Evolutionary conservation across 257 asterid genomes (phyloP).

Genomic region (Rhazya stricta): DNA sequence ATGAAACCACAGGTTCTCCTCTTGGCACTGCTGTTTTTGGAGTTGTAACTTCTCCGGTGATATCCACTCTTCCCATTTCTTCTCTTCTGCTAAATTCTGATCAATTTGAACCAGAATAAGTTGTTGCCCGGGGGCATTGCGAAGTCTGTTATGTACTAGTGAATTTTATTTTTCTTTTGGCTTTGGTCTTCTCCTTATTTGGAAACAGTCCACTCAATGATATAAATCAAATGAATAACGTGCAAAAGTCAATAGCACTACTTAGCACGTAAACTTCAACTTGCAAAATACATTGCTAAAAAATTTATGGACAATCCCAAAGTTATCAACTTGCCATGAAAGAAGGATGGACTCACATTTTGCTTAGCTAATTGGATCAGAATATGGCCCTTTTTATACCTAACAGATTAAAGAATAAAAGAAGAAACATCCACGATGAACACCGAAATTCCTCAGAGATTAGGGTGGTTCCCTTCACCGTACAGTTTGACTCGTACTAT

Average conservation of each 20-base stretch:
- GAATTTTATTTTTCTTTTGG: no score
- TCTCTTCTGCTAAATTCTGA: no score
- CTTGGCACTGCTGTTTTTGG: conserved; percentile 3
- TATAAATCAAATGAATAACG: not conserved
- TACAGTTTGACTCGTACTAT: not conserved
- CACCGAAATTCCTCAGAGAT: no score
- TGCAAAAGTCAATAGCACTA: not conserved
- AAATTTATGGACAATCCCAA: not conserved
- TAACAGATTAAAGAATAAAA: not conserved
- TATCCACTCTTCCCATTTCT: conserved; percentile 23
- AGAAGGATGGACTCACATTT: no score
- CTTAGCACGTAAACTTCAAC: no score
- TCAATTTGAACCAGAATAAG: not conserved
- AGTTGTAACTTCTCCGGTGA: not conserved
- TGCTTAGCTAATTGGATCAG: no score
- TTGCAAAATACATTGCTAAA: not conserved
- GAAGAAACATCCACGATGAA: not conserved
- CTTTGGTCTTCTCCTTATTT: no score
- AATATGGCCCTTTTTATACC: no score
- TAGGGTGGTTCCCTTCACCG: not conserved
- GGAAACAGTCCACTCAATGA: not conserved
- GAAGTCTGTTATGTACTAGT: not conserved
- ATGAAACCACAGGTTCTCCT: not conserved
- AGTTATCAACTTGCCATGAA: not conserved
- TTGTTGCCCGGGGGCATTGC: not conserved